These are phyloP conservation scores for Ganoderma multipileum DNA, from an alignment of 1,284 basidiomycete species.

Conservation along the genomic window DNA sequence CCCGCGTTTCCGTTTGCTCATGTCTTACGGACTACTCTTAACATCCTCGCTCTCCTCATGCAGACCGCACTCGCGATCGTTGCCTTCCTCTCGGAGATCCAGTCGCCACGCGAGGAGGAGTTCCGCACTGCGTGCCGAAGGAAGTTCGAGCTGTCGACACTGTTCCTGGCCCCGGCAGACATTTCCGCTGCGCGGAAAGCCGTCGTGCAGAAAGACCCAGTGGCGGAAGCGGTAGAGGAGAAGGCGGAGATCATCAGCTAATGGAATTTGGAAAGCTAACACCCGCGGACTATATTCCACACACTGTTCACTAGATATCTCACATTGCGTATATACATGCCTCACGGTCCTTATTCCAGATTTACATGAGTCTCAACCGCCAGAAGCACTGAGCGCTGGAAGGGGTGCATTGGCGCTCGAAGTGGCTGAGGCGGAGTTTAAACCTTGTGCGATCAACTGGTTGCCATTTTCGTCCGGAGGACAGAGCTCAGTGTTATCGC, in stretches of 20 bases:
- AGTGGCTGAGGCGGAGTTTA: slow-evolving; percentile 37
- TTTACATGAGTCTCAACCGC: not conserved
- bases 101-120: slow-evolving; percentile 62
- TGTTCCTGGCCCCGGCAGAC: slow-evolving; percentile 65
- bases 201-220: slow-evolving; percentile 28
- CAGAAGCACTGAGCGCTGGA: not conserved
- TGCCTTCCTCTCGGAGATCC: slow-evolving; percentile 53
- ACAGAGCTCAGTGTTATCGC: slow-evolving; percentile 27
- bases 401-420: not conserved
- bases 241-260: slow-evolving; percentile 31
- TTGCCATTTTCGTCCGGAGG: slow-evolving; percentile 37
- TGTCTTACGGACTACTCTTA: not conserved
- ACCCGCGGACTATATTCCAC: not conserved
- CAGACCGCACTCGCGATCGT: slow-evolving; percentile 58
- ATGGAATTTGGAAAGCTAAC: slow-evolving; percentile 2
- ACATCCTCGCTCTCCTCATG: not conserved
- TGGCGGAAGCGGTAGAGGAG: slow-evolving; percentile 23
- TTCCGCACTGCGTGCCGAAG: slow-evolving; percentile 60
- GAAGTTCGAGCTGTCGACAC: slow-evolving; percentile 66
- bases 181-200: slow-evolving; percentile 42
- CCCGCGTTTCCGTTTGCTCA: not conserved
- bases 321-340: slow-evolving; percentile 8
- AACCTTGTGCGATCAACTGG: slow-evolving; percentile 39
- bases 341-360: not conserved
- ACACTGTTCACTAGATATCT: slow-evolving; percentile 9